A percentile compares a stretch with the other conserved stretches of the same genome.
phyloP scores from a whole-genome alignment of 495 filamentous ascomycete species.

The Aspergillus nidulans region DNA sequence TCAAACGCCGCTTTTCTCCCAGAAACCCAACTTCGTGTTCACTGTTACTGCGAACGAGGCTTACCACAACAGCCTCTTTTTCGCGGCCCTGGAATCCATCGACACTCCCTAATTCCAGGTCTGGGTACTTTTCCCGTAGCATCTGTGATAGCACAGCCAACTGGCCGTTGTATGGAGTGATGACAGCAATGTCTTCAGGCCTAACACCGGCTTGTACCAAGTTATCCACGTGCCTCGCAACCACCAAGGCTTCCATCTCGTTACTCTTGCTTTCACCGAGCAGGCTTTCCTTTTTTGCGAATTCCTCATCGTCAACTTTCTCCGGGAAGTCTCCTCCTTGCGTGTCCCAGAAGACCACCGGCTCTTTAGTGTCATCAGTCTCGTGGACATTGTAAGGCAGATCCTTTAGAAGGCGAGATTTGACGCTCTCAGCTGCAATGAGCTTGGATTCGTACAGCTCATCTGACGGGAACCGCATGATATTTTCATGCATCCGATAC shows the following conservation, averaged over 20 bases:
- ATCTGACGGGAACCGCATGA: conserved; percentile 90
- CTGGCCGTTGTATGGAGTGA: conserved; percentile 97
- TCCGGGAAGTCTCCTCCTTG: conserved; percentile 89
- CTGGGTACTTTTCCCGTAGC: conserved; percentile 74
- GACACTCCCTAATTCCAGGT: conserved; percentile 87
- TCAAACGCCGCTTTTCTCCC: conserved; percentile 85
- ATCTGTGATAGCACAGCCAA: conserved; percentile 67
- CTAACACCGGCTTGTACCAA: conserved; percentile 75
- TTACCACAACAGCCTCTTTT: conserved; percentile 92
- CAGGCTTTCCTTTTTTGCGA: conserved; percentile 48
- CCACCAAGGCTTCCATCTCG: conserved; percentile 81
- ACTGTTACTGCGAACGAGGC: conserved; percentile 82
- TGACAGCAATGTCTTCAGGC: conserved; percentile 81
- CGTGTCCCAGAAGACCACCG: conserved; percentile 91
- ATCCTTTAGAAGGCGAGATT: conserved; percentile 66
- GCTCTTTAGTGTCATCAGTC: conserved; percentile 84
- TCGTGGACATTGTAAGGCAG: conserved; percentile 74
- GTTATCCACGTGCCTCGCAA: conserved; percentile 65
- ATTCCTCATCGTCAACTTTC: conserved; percentile 46
- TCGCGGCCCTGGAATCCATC: conserved; percentile 97
- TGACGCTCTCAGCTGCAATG: conserved; percentile 73
- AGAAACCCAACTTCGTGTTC: conserved; percentile 89
- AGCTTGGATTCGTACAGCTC: conserved; percentile 81
- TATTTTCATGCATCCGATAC: conserved; percentile 95
- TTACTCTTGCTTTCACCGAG: conserved; percentile 91